phyloP scores from a whole-genome alignment of 1,284 basidiomycete genomes.

The Naganishia liquefaciens region DNA sequence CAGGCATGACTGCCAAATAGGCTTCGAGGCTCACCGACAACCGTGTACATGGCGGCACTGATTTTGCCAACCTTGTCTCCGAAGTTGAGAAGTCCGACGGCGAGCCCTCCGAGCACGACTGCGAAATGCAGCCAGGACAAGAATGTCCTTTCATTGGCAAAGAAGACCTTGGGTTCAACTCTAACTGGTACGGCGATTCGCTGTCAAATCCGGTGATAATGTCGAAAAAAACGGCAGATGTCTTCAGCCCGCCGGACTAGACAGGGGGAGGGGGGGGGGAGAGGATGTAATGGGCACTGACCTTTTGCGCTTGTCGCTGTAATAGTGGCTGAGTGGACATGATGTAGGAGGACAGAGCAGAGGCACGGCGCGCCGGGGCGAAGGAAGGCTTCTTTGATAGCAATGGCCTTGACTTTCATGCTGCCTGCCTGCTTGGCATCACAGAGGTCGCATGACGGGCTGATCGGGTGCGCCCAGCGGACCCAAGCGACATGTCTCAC shows the following conservation, averaged over 20 bases:
- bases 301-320: conserved; percentile 89
- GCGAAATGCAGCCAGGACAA: conserved; percentile 96
- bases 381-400: not conserved
- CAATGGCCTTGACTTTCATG: not conserved
- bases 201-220: conserved; percentile 33
- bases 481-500: not conserved
- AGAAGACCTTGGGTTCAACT: conserved; percentile 82
- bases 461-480: not conserved
- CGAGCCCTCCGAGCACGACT: conserved; percentile 86
- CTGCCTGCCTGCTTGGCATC: not conserved
- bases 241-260: not conserved
- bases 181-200: conserved; percentile 92
- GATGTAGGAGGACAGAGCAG: not conserved
- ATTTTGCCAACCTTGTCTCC: conserved; percentile 70
- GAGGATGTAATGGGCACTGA: not conserved
- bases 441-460: conserved; percentile 14
- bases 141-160: conserved; percentile 91
- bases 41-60: conserved; percentile 55
- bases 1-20: not conserved
- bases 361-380: not conserved
- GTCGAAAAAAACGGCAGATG: not conserved
- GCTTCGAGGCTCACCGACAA: conserved; percentile 39
- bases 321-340: conserved; percentile 99
- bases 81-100: conserved; percentile 93
- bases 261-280: too few relatives aligned